phyloP scores from a whole-genome alignment of 1,139 yeast genomes.

The Magnusiomyces fungicola region DNA sequence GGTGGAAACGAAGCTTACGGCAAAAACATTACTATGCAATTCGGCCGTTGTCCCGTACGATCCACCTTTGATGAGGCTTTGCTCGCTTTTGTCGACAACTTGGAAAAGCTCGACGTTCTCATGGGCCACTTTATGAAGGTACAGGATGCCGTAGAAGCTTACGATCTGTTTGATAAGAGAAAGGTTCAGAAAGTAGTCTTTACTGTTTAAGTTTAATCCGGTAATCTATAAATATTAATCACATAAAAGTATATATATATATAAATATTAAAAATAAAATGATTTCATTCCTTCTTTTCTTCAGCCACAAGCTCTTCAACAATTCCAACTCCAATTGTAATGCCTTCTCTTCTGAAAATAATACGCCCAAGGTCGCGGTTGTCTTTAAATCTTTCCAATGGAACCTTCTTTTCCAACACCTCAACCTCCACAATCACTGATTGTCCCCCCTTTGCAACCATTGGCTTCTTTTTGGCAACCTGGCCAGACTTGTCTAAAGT shows the following conservation, averaged over 20 bases:
- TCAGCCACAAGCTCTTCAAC: conserved; percentile 27
- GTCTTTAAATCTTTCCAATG: conserved; percentile 53
- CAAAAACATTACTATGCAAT: conserved; percentile 51
- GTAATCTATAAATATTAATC: conserved; percentile 1
- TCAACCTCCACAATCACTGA: conserved; percentile 66
- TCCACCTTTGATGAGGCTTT: conserved; percentile 50
- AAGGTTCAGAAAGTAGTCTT: conserved; percentile 53
- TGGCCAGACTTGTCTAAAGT: conserved; percentile 38
- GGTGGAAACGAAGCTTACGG: conserved; percentile 51
- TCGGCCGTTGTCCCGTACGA: conserved; percentile 61
- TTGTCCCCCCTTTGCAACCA: conserved; percentile 68
- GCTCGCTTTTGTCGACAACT: conserved; percentile 40
- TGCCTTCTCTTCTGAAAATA: conserved; percentile 78
- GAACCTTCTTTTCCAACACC: conserved; percentile 40
- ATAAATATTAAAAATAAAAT: neutral
- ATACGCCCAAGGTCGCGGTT: conserved; percentile 69
- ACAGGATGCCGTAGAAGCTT: conserved; percentile 43
- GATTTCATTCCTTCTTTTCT: neutral
- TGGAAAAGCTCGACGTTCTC: conserved; percentile 41
- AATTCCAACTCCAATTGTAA: conserved; percentile 82
- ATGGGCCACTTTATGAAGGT: conserved; percentile 43
- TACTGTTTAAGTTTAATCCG: conserved; percentile 5
- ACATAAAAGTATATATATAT: neutral
- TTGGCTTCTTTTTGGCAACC: conserved; percentile 43
- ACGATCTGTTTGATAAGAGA: conserved; percentile 42